Base-by-base conservation (phyloP, 1,284 basidiomycete genomes). In the Leccinum solheimii region DNA sequence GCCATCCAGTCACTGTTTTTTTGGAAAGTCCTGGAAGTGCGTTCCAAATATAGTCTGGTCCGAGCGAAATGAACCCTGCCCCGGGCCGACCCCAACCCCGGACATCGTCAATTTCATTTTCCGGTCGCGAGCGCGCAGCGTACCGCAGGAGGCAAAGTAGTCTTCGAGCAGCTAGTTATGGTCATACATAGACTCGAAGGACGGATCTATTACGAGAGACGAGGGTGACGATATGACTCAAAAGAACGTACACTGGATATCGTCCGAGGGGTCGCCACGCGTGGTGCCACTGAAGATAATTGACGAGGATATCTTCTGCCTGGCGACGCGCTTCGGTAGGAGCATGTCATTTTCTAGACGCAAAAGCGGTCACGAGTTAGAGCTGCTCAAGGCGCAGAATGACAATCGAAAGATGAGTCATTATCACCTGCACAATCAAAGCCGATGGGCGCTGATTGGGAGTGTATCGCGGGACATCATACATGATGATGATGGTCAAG, bases 111-210 rank as follows among this genome's bases (percentile, higher is more conserved):
- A 26, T 23, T 7, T 54, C 13, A 6, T 34, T 9, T 11, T 32
- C 30, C 13, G 21, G 10, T 6, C 9, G 16, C 8, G 21, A 36
- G 10, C 5, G 19, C 11, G 32, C 26, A 49, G 55, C 74, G 11
- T 49, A 83, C 81, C 81, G 23, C 78, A 73, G 4, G 76, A 74
- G 9, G 83, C 82, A 59, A 80, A 85, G 58, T 78, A 83, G 61
- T 85, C 84, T 65, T 83, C 80, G 23, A 84, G 53, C 13, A 85
- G 66, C 66, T 83, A 69, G 66, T 78, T 80, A 66, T 84, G 84
- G 64, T 81, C 40, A 66, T 71, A 81, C 54, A 82, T 69, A 2
- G 81, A 75, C 2, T 83, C 81, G 50, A 66, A 64, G 59, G 9
- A 19, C 73, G 11, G 76, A 48, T 30, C 14, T 49, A 26, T 26